These are phyloP conservation scores for Arthromyces matolae DNA, from an alignment of 768 basidiomycete species.

Conservation along the genomic window DNA sequence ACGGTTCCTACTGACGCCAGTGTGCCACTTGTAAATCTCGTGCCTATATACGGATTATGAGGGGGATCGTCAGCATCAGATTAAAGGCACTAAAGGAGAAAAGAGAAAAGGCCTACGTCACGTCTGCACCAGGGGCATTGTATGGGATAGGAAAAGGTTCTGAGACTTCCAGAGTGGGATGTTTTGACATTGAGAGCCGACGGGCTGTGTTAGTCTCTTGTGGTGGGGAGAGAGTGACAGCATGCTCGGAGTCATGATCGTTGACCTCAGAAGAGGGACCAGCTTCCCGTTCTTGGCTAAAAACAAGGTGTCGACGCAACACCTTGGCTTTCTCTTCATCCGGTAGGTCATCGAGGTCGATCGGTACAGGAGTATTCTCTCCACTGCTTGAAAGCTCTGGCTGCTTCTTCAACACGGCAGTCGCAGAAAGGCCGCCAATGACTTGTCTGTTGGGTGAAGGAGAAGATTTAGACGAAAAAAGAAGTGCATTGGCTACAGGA, in stretches of 20 bases:
- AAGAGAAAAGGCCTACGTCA: constrained; percentile 95
- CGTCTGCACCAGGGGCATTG: constrained; percentile 82
- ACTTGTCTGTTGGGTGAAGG: constrained; percentile 16
- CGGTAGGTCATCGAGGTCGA: constrained; percentile 57
- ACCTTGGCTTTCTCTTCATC: constrained; percentile 85
- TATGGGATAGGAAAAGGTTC: constrained; percentile 88
- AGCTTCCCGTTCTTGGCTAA: constrained; percentile 58
- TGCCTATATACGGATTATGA: constrained; percentile 51
- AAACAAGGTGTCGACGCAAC: constrained; percentile 75
- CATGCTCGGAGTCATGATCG: constrained; percentile 26
- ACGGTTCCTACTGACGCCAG: constrained; percentile 62
- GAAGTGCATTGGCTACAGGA: neutral
- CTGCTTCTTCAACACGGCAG: too few species aligned
- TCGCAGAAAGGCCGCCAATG: constrained; percentile 37
- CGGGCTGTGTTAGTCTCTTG: constrained; percentile 23
- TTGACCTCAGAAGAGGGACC: constrained; percentile 23
- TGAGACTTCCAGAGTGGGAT: constrained; percentile 42
- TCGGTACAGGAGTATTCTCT: constrained; percentile 28
- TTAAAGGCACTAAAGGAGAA: neutral
- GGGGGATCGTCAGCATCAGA: neutral
- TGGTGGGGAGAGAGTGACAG: constrained; percentile 24
- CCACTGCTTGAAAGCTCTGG: too few species aligned
- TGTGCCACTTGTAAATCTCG: constrained; percentile 94
- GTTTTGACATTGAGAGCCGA: constrained; percentile 23
- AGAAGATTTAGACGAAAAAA: neutral